Conservation (phyloP, 768 basidiomycete genomes). For the Auricularia auricula-judae region DNA sequence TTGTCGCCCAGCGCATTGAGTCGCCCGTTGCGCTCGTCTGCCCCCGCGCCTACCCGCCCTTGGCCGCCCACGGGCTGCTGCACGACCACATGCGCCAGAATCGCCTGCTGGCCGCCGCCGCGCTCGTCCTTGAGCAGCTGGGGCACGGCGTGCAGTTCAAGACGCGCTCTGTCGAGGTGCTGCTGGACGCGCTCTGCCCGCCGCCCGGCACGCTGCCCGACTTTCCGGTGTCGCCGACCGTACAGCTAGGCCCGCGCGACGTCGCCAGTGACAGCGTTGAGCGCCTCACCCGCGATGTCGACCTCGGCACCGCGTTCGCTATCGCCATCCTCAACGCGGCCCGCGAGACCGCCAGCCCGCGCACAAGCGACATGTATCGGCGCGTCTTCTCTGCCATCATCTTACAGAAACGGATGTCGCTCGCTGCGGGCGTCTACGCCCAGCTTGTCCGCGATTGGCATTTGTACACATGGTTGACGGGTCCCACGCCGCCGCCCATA, state of each 20-base stretch:
- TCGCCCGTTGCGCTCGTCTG: too few relatives aligned
- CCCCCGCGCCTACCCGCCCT: background rate
- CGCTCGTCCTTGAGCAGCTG: background rate
- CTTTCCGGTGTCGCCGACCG: background rate
- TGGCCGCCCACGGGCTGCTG: background rate
- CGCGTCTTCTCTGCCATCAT: background rate
- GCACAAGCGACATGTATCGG: background rate
- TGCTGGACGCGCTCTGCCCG: background rate
- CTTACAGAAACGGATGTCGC: background rate
- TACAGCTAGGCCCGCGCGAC: background rate
- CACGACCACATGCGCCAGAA: background rate
- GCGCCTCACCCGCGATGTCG: background rate
- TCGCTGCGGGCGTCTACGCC: background rate
- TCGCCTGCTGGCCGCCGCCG: background rate
- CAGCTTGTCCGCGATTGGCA: background rate
- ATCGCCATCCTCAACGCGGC: background rate
- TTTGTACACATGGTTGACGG: background rate
- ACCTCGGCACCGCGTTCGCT: background rate
- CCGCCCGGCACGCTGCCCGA: background rate
- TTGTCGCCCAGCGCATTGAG: background rate
- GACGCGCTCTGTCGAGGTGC: background rate
- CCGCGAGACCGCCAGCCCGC: background rate
- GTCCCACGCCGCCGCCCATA: background rate
- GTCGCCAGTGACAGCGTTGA: background rate
- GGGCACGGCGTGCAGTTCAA: background rate